Base-by-base conservation (phyloP, 441 rosid species). In the Iberis amara region DNA sequence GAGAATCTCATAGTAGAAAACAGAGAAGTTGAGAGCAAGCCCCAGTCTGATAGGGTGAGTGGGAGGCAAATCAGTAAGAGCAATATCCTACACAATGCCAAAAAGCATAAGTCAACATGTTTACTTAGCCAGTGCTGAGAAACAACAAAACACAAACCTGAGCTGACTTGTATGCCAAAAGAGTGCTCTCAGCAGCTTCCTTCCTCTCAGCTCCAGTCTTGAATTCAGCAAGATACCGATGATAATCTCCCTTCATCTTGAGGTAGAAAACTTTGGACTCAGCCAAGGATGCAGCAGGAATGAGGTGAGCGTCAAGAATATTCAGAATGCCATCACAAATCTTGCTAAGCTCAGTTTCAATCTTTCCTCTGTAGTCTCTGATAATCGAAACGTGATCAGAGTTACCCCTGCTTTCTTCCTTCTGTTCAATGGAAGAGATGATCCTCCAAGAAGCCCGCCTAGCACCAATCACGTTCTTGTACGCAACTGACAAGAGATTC, bases 361-460 rank as follows among this genome's bases (percentile, higher is more conserved):
- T 90, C 80, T 84, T 84, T 38, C 71, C 73, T 77, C 97, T 82
- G 67, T 90, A 90, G n/a, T 86, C 96, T 80, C 84, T 90, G 50
- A 90, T 82, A 11, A 73, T 66, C 0, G 71, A 30, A 18, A 90
- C 96, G 44, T 90, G 92, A 57, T 86, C 94, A 56, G 66, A 83
- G 55, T 90, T 90, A 7, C 97, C 96, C 69, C 89, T 74, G 77
- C 92, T 86, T 56, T 90, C 97, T 71, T 90, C 97, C 73, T 30
- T 30, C 33, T 30, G 33, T 8, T 30, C 33, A 30, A 30, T 30
- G 33, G 33, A 30, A 2, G 33, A 90, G 52, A 90, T 85, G 44
- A 90, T 90, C 73, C 96, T 85, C 97, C 97, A 90, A 1, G 97
- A 90, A 68, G 97, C 96, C 64, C 97, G 84, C 75, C 97, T 77